A percentile compares a stretch with the other conserved stretches of the same genome.
Evolutionary conservation across 805 yeast species (phyloP).

Genomic region (Kazachstania viticola): DNA sequence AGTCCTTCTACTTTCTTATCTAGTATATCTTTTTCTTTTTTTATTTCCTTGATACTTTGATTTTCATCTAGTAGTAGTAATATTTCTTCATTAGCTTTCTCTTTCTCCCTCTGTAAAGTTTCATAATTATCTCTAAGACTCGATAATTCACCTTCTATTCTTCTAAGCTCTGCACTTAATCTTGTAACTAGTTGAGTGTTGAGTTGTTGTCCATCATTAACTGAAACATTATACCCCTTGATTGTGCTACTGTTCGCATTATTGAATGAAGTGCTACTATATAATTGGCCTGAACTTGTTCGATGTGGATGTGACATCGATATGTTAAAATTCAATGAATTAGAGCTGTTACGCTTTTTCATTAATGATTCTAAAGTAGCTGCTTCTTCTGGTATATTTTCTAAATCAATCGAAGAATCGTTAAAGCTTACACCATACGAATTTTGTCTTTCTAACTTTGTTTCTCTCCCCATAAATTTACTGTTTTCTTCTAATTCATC

Average conservation of each 20-base stretch:
- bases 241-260: slow-evolving; percentile 1
- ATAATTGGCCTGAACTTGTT: not conserved
- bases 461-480: not conserved
- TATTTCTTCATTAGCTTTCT: slow-evolving; percentile 57
- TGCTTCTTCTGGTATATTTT: slow-evolving; percentile 19
- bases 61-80: slow-evolving; percentile 44
- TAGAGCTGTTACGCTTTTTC: slow-evolving; percentile 2
- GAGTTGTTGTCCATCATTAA: slow-evolving; percentile 6
- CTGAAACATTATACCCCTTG: not conserved
- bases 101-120: slow-evolving; percentile 44
- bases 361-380: slow-evolving; percentile 9
- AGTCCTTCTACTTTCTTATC: slow-evolving; percentile 27
- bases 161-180: slow-evolving; percentile 63
- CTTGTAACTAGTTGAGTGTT: slow-evolving; percentile 54
- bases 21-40: slow-evolving; percentile 27
- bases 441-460: not conserved
- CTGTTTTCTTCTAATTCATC: not conserved
- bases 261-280: not conserved
- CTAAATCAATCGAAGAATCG: not conserved
- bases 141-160: slow-evolving; percentile 67
- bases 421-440: not conserved
- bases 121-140: slow-evolving; percentile 53
- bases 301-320: no score
- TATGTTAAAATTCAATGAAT: not conserved
- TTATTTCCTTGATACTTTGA: slow-evolving; percentile 31